Conservation (phyloP, 148 eudicot species). For the Fagopyrum tataricum region DNA sequence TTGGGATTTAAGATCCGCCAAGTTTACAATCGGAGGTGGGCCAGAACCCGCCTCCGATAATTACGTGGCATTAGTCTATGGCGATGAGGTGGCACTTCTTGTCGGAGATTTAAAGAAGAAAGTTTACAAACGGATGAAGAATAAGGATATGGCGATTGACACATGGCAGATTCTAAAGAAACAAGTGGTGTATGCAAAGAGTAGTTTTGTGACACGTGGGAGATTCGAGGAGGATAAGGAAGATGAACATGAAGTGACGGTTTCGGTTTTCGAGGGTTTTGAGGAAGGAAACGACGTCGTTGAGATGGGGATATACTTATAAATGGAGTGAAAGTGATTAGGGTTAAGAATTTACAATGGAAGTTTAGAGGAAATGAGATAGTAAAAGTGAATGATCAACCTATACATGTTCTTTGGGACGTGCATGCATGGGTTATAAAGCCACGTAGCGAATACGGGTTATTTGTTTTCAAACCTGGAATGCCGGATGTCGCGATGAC, state of each 20-base stretch:
- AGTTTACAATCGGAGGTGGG: no score
- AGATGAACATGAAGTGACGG: slow-evolving; percentile 37
- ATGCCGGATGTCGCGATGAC: slow-evolving; percentile 21
- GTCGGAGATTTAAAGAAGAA: slow-evolving; percentile 69
- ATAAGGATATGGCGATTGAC: slow-evolving; percentile 54
- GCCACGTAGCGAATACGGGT: slow-evolving; percentile 50
- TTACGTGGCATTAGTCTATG: slow-evolving; percentile 64
- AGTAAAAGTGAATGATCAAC: slow-evolving; percentile 51
- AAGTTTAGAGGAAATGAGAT: slow-evolving; percentile 84
- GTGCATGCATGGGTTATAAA: slow-evolving; percentile 71
- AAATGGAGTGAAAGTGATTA: slow-evolving; percentile 54
- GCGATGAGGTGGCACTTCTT: slow-evolving; percentile 68
- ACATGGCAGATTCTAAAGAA: slow-evolving; percentile 49
- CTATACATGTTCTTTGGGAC: slow-evolving; percentile 79
- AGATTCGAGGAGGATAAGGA: slow-evolving; percentile 23
- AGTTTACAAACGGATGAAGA: slow-evolving; percentile 67
- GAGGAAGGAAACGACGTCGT: slow-evolving; percentile 53
- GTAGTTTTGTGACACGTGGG: slow-evolving; percentile 42
- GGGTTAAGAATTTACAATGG: slow-evolving; percentile 73
- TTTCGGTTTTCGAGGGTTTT: not conserved
- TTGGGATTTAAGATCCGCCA: no score
- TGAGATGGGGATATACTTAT: slow-evolving; percentile 79
- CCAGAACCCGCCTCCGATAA: slow-evolving; percentile 73
- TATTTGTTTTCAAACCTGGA: slow-evolving; percentile 73
- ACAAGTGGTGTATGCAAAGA: slow-evolving; percentile 51